Evolutionary conservation across 768 basidiomycete genomes (phyloP).

Genomic region (Hygrophoropsis aurantiaca): DNA sequence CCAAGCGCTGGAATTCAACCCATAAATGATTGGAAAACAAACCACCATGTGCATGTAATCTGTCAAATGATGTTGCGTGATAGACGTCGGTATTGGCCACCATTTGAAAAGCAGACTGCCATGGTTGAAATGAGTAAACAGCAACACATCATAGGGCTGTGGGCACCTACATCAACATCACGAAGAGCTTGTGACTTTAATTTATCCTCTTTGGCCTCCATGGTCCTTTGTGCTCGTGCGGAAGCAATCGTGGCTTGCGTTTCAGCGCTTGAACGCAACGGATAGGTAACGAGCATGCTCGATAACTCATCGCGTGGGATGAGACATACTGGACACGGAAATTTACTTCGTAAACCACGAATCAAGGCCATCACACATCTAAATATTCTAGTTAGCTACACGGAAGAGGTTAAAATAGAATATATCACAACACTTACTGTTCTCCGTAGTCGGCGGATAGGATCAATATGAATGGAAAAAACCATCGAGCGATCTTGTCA

Average conservation of each 20-base stretch:
- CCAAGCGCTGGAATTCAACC: constrained; percentile 16
- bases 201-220: constrained; percentile 15
- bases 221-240: constrained; percentile 13
- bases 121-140: neutral
- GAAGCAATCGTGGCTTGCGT: constrained; percentile 12
- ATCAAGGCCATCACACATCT: constrained; percentile 37
- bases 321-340: constrained; percentile 38
- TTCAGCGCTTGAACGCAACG: constrained; percentile 15
- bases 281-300: constrained; percentile 13
- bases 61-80: constrained; percentile 35
- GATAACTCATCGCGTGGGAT: constrained; percentile 27
- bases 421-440: constrained; percentile 30
- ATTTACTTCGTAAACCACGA: constrained; percentile 21
- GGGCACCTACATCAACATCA: constrained; percentile 13
- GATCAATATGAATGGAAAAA: constrained; percentile 33
- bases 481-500: constrained; percentile 21
- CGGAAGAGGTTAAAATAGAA: too few relatives aligned
- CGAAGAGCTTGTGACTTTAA: constrained; percentile 13
- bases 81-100: constrained; percentile 34
- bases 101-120: constrained; percentile 39
- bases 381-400: too few relatives aligned
- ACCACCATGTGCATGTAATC: constrained; percentile 36
- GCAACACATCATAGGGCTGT: constrained; percentile 1
- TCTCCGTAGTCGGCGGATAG: constrained; percentile 46
- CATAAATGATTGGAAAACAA: constrained; percentile 33